These are phyloP conservation scores for Sclerospora graminicola DNA, from an alignment of 352 stramenopile genomes.

Conservation along the genomic window DNA sequence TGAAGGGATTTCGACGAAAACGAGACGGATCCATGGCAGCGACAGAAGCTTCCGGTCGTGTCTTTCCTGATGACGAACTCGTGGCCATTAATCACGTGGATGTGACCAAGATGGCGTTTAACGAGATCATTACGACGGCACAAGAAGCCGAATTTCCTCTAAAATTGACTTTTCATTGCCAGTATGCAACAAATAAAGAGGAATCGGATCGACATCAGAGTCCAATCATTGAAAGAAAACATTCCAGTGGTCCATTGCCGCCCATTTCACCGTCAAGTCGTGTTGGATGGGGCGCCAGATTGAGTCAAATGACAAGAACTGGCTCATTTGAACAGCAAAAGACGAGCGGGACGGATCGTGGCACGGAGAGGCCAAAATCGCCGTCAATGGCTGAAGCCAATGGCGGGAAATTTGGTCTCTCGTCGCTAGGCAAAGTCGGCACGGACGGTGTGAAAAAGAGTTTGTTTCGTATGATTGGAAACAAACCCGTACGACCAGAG, in stretches of 20 bases:
- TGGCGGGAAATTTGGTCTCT: slow-evolving; percentile 35
- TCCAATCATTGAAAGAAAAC: slow-evolving; percentile 10
- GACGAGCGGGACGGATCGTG: neutral
- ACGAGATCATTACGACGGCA: slow-evolving; percentile 52
- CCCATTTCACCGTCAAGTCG: slow-evolving; percentile 32
- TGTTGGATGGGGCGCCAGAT: slow-evolving; percentile 31
- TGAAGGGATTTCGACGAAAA: slow-evolving; percentile 65
- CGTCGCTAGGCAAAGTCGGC: slow-evolving; percentile 40
- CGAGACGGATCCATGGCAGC: slow-evolving; percentile 38
- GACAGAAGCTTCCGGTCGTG: slow-evolving; percentile 40
- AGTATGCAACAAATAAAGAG: slow-evolving; percentile 10
- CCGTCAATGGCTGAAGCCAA: slow-evolving; percentile 13
- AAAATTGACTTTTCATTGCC: slow-evolving; percentile 54
- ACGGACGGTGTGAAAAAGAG: slow-evolving; percentile 63
- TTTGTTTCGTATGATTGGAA: slow-evolving; percentile 62
- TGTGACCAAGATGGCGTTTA: slow-evolving; percentile 48
- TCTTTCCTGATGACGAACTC: slow-evolving; percentile 57
- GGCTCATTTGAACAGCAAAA: slow-evolving; percentile 50
- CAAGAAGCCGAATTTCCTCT: slow-evolving; percentile 57
- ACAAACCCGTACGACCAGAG: slow-evolving; percentile 33
- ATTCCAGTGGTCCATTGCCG: slow-evolving; percentile 16
- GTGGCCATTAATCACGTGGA: slow-evolving; percentile 52
- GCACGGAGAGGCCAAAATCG: slow-evolving; percentile 6
- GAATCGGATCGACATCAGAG: slow-evolving; percentile 8
- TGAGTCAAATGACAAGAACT: slow-evolving; percentile 37